phyloP scores from a whole-genome alignment of 139 green algal genomes.

The Microglena sp. region DNA sequence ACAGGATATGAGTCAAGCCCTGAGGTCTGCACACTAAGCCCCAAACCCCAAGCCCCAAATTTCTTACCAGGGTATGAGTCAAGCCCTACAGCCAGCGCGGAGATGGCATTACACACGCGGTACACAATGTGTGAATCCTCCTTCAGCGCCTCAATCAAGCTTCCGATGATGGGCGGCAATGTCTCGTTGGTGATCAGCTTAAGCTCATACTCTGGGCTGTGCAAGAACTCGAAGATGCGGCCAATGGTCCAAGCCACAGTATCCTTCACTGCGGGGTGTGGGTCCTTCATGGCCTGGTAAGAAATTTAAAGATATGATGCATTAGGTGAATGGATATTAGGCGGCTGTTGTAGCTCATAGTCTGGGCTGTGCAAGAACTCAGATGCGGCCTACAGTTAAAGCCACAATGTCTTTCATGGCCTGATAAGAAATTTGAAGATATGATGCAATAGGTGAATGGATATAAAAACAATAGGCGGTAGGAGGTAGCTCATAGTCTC shows the following conservation, averaged over 20 bases:
- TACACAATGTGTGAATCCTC: constrained; percentile 80
- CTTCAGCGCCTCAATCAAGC: constrained; percentile 54
- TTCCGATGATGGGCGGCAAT: constrained; percentile 42
- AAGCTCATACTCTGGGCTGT: constrained; percentile 37
- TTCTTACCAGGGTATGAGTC: neutral
- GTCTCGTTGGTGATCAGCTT: constrained; percentile 55
- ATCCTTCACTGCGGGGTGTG: constrained; percentile 73
- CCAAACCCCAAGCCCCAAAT: neutral
- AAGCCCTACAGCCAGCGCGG: constrained; percentile 69
- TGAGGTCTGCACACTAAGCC: constrained; percentile 2
- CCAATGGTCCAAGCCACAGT: constrained; percentile 93
- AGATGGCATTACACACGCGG: constrained; percentile 73
- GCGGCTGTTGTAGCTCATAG: too few species aligned
- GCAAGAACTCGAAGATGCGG: constrained; percentile 91
- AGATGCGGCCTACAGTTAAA: constrained; percentile 91
- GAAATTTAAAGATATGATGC: constrained; percentile 1
- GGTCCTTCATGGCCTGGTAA: constrained; percentile 53
- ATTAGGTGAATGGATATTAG: too few species aligned
- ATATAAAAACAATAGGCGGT: too few species aligned
- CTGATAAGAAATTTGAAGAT: constrained; percentile 10
- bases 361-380: constrained; percentile 75
- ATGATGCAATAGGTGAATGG: too few species aligned
- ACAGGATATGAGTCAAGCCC: constrained; percentile 33
- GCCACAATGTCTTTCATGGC: constrained; percentile 81
- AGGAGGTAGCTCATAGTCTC: constrained; percentile 29